Evolutionary conservation across 331 rosid species (phyloP).

Genomic region (Quercus lobata): DNA sequence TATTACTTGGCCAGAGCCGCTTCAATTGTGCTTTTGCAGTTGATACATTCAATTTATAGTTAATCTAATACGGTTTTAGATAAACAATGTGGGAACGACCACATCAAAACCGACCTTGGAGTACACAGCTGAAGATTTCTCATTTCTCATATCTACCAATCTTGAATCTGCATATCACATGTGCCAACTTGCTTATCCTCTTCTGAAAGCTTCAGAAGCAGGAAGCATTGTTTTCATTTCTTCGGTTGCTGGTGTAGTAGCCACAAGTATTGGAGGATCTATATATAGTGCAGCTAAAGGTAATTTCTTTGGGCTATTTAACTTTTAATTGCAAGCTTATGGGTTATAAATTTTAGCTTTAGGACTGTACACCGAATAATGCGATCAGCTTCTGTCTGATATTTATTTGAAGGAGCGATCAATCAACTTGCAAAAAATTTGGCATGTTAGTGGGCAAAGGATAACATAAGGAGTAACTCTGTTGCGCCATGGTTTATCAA

Average conservation of each 20-base stretch:
- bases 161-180: constrained; percentile 39
- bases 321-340: neutral
- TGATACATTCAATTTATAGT: too few species aligned
- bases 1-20: too few species aligned
- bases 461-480: constrained; percentile 19
- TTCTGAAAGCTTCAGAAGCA: constrained; percentile 38
- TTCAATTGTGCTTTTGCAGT: too few species aligned
- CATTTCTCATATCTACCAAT: constrained; percentile 26
- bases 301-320: neutral
- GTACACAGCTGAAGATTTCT: constrained; percentile 36
- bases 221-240: constrained; percentile 43
- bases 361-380: too few species aligned
- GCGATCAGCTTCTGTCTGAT: too few species aligned
- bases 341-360: too few species aligned
- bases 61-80: constrained; percentile 7
- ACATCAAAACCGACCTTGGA: constrained; percentile 15
- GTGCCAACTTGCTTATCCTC: constrained; percentile 51
- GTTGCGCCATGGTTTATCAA: constrained; percentile 18
- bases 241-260: constrained; percentile 23
- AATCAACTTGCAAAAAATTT: constrained; percentile 14
- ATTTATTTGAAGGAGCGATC: constrained; percentile 1
- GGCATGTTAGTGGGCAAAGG: constrained; percentile 31
- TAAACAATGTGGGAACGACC: constrained; percentile 42
- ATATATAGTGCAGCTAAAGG: constrained; percentile 22
- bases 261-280: neutral